Percentiles rank a stretch among this genome's conserved stretches.
phyloP scores from a whole-genome alignment of 2,329 filamentous ascomycete genomes.

The Diaporthe sp. region DNA sequence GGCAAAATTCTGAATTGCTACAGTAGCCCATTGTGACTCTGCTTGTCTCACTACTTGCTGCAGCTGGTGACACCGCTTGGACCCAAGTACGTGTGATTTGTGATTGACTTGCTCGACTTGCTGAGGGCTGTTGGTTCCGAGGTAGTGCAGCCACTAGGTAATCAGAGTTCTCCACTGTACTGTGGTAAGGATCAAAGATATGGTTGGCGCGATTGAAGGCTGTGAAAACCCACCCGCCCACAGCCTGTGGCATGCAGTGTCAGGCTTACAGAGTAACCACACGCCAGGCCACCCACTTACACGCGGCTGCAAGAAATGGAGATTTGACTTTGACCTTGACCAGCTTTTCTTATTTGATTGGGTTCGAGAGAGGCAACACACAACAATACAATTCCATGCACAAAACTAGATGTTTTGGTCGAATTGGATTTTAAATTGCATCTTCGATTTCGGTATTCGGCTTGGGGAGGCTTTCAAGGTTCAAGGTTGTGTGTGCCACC shows the following conservation, averaged over 20 bases:
- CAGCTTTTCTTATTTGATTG: not conserved
- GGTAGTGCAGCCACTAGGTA: not conserved
- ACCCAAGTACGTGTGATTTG: not conserved
- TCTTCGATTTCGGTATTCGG: not conserved
- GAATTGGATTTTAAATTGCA: not conserved
- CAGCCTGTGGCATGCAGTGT: not conserved
- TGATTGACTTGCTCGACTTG: not conserved
- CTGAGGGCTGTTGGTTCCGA: not conserved
- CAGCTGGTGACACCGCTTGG: not conserved
- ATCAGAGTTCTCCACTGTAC: not conserved
- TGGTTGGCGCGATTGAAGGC: not conserved
- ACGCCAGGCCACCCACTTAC: conserved; percentile 16
- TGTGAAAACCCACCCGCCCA: not conserved
- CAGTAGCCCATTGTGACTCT: not conserved
- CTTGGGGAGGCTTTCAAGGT: not conserved
- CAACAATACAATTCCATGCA: not conserved
- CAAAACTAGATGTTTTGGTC: not conserved
- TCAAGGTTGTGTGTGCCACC: not conserved
- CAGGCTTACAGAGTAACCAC: too few species aligned
- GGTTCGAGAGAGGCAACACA: not conserved
- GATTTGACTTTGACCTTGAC: not conserved
- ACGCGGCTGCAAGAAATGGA: not conserved
- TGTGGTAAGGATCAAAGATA: not conserved
- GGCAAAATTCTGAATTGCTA: not conserved
- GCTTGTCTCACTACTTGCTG: not conserved